Evolutionary conservation across 108 stramenopile species (phyloP).

Genomic region (Hondaea fermentalgiana): DNA sequence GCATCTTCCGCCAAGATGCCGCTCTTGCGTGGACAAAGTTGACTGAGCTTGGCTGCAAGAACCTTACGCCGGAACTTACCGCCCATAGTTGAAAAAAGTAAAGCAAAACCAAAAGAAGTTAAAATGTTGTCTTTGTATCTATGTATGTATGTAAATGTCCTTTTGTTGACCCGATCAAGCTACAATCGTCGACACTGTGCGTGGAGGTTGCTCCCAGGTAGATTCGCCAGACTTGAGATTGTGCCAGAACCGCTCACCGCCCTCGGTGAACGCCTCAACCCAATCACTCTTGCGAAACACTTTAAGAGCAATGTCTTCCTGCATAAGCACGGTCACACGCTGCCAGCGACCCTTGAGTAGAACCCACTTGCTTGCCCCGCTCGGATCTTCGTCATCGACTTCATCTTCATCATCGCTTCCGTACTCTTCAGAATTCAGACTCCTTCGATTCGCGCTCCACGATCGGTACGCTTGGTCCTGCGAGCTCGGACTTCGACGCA

Average conservation of each 20-base stretch:
- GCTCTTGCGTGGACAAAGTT: constrained; percentile 43
- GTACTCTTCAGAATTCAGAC: no score
- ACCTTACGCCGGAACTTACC: background rate
- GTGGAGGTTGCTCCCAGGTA: background rate
- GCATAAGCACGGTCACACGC: background rate
- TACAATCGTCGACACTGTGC: background rate
- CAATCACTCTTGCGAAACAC: background rate
- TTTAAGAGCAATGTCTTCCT: background rate
- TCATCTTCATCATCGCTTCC: background rate
- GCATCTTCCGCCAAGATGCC: constrained; percentile 47
- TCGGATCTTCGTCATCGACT: background rate
- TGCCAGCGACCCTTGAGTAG: background rate
- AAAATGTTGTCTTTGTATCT: no score
- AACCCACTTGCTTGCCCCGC: background rate
- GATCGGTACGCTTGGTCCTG: no score
- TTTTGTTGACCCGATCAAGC: background rate
- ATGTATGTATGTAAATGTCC: no score
- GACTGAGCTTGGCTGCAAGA: constrained; percentile 30
- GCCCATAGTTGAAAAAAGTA: no score
- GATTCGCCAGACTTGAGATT: background rate
- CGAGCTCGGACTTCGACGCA: no score
- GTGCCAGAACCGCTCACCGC: background rate
- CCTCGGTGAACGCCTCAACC: constrained; percentile 10
- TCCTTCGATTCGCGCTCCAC: no score
- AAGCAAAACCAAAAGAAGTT: no score